Conservation (phyloP, 805 yeast genomes). For the Kluyveromyces dobzhanskii region DNA sequence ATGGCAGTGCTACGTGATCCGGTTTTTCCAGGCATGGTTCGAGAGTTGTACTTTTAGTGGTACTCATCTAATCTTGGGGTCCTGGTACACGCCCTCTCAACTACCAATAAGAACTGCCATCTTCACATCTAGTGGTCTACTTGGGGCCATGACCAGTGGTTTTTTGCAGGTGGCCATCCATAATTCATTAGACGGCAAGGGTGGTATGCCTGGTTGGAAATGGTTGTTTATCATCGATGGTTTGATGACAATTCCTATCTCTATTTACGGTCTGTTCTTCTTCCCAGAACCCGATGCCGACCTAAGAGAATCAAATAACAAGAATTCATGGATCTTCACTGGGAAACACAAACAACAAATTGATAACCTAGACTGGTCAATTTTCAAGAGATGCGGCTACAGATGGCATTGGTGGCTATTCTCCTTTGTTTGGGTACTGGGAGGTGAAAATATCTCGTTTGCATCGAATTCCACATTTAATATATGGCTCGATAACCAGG, state of each 20-base stretch:
- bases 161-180: slow-evolving; percentile 51
- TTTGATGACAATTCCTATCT: slow-evolving; percentile 48
- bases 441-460: slow-evolving; percentile 42
- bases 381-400: slow-evolving; percentile 37
- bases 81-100: slow-evolving; percentile 44
- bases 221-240: slow-evolving; percentile 63
- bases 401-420: slow-evolving; percentile 54
- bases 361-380: slow-evolving; percentile 31
- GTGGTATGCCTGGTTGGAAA: slow-evolving; percentile 55
- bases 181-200: slow-evolving; percentile 35
- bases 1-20: slow-evolving; percentile 43
- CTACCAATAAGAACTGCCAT: slow-evolving; percentile 44
- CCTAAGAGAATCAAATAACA: slow-evolving; percentile 25
- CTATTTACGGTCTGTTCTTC: slow-evolving; percentile 45
- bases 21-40: slow-evolving; percentile 54
- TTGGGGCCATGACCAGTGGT: slow-evolving; percentile 48
- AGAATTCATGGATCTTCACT: slow-evolving; percentile 26
- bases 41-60: slow-evolving; percentile 53
- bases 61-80: slow-evolving; percentile 44
- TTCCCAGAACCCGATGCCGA: slow-evolving; percentile 52
- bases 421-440: slow-evolving; percentile 42
- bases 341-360: slow-evolving; percentile 31
- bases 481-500: slow-evolving; percentile 36
- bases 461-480: slow-evolving; percentile 40
- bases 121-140: slow-evolving; percentile 45